phyloP scores from a whole-genome alignment of 768 basidiomycete genomes.

The Cyclocybe cylindracea region DNA sequence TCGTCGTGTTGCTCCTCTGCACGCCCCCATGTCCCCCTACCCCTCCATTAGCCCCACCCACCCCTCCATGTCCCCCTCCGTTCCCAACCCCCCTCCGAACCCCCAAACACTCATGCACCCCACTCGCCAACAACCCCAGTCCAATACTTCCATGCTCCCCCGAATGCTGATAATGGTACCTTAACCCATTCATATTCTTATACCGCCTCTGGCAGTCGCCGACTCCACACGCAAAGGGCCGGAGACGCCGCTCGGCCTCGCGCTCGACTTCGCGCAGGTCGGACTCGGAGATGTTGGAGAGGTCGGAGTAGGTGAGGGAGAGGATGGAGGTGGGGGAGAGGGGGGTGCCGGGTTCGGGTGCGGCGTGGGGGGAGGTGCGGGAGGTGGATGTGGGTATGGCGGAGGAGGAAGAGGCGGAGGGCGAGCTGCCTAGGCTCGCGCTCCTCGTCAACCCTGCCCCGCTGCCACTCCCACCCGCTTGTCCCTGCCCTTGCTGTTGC shows the following conservation, averaged over 20 bases:
- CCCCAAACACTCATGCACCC: constrained; percentile 52
- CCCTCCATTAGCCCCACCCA: neutral
- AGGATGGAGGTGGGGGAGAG: constrained; percentile 27
- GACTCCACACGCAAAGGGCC: constrained; percentile 90
- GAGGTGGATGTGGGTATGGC: neutral
- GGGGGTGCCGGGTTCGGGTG: constrained; percentile 14
- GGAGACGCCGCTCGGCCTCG: constrained; percentile 79
- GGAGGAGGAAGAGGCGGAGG: constrained; percentile 3
- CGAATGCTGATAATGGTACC: constrained; percentile 96
- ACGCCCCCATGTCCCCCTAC: constrained; percentile 1
- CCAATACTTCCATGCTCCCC: constrained; percentile 95
- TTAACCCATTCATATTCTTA: constrained; percentile 97
- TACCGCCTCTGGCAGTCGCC: constrained; percentile 87
- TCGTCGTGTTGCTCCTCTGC: constrained; percentile 7
- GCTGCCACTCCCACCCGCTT: constrained; percentile 33
- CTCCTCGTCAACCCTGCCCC: constrained; percentile 21
- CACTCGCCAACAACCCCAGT: constrained; percentile 77
- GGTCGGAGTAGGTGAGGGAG: constrained; percentile 32
- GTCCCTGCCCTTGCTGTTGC: constrained; percentile 16
- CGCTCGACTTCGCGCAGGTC: constrained; percentile 74
- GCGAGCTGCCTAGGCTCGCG: constrained; percentile 19
- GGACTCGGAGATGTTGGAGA: constrained; percentile 55
- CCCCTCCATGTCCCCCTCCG: constrained; percentile 6
- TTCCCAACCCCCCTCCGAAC: constrained; percentile 18
- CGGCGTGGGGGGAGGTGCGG: neutral